phyloP scores from a whole-genome alignment of 306 rosid species.

The Cicer yamashitae region DNA sequence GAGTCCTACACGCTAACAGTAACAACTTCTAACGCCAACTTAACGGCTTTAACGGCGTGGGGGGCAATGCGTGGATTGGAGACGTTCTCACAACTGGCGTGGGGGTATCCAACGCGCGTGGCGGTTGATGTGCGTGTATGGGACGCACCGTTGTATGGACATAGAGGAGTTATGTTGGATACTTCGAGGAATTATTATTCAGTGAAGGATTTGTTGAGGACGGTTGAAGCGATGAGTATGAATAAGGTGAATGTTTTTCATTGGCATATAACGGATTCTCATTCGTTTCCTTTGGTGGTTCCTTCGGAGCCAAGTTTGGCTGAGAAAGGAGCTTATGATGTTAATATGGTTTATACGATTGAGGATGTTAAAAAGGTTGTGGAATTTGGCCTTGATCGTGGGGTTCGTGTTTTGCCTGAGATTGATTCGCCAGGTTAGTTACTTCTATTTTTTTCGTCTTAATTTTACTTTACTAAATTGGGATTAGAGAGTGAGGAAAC shows the following conservation, averaged over 20 bases:
- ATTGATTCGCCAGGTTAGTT: slow-evolving; percentile 85
- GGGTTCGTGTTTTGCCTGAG: slow-evolving; percentile 83
- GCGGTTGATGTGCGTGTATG: slow-evolving; percentile 56
- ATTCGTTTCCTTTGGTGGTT: slow-evolving; percentile 75
- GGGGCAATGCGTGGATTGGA: slow-evolving; percentile 88
- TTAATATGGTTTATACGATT: slow-evolving; percentile 67
- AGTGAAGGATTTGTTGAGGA: slow-evolving; percentile 66
- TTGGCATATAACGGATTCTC: slow-evolving; percentile 90
- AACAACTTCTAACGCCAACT: slow-evolving; percentile 48
- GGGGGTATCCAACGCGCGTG: slow-evolving; percentile 62
- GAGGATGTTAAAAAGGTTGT: slow-evolving; percentile 66
- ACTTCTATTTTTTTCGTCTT: background rate
- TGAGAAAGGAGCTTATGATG: slow-evolving; percentile 73
- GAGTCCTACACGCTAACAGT: slow-evolving; percentile 74
- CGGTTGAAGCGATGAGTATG: slow-evolving; percentile 69
- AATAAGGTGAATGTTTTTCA: slow-evolving; percentile 88
- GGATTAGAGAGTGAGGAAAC: background rate
- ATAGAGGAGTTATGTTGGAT: slow-evolving; percentile 73
- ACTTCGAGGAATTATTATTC: slow-evolving; percentile 81
- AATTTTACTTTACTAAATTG: background rate
- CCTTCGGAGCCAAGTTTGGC: slow-evolving; percentile 81
- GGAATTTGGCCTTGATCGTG: slow-evolving; percentile 73
- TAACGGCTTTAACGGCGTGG: slow-evolving; percentile 62
- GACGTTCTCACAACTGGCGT: slow-evolving; percentile 78
- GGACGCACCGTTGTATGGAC: slow-evolving; percentile 65